A percentile compares a stretch with the other conserved stretches of the same genome.
phyloP scores from a whole-genome alignment of 2,329 filamentous ascomycete genomes.

The Metarhizium rileyi region DNA sequence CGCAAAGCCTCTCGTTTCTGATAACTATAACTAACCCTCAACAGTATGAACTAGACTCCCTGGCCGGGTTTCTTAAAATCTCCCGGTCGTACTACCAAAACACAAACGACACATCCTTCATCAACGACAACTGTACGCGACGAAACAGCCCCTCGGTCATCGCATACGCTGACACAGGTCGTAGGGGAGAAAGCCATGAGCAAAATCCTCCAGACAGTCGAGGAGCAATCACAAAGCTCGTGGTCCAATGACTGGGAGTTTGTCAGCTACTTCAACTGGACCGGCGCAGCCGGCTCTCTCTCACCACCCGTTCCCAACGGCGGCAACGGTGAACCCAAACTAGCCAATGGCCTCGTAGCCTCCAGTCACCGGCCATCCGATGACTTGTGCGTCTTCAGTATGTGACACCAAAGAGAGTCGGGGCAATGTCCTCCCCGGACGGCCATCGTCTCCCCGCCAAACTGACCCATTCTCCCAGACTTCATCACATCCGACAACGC shows the following conservation, averaged over 20 bases:
- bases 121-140: constrained; percentile 27
- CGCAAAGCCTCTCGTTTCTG: no score
- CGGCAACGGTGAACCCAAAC: constrained; percentile 70
- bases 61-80: constrained; percentile 77
- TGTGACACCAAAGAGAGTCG: constrained; percentile 2
- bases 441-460: neutral
- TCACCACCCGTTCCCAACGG: constrained; percentile 44
- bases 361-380: constrained; percentile 78
- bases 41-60: constrained; percentile 87
- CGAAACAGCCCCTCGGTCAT: no score
- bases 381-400: constrained; percentile 62
- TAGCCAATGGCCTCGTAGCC: constrained; percentile 65
- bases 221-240: constrained; percentile 17
- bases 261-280: constrained; percentile 21
- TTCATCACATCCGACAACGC: constrained; percentile 35
- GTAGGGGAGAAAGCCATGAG: constrained; percentile 55
- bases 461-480: constrained; percentile 15
- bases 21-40: constrained; percentile 29
- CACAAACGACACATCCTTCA: constrained; percentile 60
- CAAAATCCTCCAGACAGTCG: constrained; percentile 16
- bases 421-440: neutral
- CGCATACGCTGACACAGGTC: constrained; percentile 34
- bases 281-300: constrained; percentile 15
- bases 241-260: constrained; percentile 17
- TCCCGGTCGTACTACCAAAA: constrained; percentile 65